Percentiles rank a stretch among this genome's conserved stretches.
Evolutionary conservation across 2,329 filamentous ascomycete species (phyloP).

Genomic region (Xylaria digitata): DNA sequence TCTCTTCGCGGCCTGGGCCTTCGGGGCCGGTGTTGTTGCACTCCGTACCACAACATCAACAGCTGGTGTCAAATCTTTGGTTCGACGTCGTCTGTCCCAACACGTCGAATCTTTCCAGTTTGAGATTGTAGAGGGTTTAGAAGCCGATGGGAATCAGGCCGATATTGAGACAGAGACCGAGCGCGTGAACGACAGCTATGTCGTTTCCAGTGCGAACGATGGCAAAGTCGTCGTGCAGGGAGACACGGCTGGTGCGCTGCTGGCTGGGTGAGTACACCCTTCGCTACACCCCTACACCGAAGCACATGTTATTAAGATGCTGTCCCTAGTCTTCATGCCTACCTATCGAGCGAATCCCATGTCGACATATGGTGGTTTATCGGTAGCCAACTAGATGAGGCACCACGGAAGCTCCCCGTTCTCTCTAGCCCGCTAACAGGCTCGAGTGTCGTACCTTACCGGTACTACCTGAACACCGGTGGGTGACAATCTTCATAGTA

Average conservation of each 20-base stretch:
- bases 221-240: slow-evolving; percentile 37
- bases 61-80: slow-evolving; percentile 32
- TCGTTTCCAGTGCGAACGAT: slow-evolving; percentile 28
- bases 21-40: slow-evolving; percentile 25
- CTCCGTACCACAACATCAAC: slow-evolving; percentile 32
- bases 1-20: slow-evolving; percentile 25
- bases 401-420: slow-evolving; percentile 32
- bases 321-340: slow-evolving; percentile 33
- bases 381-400: slow-evolving; percentile 35
- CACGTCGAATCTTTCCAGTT: slow-evolving; percentile 33
- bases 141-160: not conserved
- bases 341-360: slow-evolving; percentile 36
- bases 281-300: not conserved
- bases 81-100: slow-evolving; percentile 35
- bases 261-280: slow-evolving; percentile 31
- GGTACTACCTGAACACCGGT: slow-evolving; percentile 41
- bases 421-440: slow-evolving; percentile 29
- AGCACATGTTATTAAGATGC: slow-evolving; percentile 1
- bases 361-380: slow-evolving; percentile 41
- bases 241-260: slow-evolving; percentile 32
- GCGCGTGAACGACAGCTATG: slow-evolving; percentile 35
- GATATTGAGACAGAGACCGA: slow-evolving; percentile 13
- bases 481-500: not conserved
- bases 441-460: slow-evolving; percentile 36
- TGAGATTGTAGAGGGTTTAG: slow-evolving; percentile 18